Evolutionary conservation across 805 yeast genomes (phyloP).

Genomic region (Candida ficus): DNA sequence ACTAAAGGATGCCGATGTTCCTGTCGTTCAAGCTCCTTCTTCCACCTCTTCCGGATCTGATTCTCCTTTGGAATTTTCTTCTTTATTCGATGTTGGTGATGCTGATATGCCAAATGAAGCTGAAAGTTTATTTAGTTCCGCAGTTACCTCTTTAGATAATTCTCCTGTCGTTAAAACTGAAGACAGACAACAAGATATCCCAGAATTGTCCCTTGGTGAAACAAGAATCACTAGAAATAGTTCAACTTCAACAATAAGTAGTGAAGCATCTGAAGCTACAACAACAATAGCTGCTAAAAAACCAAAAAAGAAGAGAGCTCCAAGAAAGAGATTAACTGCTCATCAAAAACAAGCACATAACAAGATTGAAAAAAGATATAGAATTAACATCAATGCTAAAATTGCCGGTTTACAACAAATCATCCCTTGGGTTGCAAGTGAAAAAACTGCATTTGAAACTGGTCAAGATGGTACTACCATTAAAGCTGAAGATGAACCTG

Average conservation of each 20-base stretch:
- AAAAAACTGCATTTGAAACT: conserved; percentile 57
- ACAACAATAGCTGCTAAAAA: conserved; percentile 14
- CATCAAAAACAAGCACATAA: conserved; percentile 69
- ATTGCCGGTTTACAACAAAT: conserved; percentile 62
- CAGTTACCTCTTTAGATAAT: conserved; percentile 23
- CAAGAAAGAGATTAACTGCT: conserved; percentile 49
- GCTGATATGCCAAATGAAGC: conserved; percentile 8
- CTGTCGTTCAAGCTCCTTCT: conserved; percentile 11
- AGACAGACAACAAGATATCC: conserved; percentile 11
- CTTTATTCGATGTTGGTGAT: conserved; percentile 19
- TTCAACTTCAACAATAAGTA: conserved; percentile 12
- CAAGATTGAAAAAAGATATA: conserved; percentile 64
- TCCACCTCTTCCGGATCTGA: conserved; percentile 6
- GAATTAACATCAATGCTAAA: conserved; percentile 67
- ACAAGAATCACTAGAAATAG: conserved; percentile 9
- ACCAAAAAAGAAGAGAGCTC: conserved; percentile 41
- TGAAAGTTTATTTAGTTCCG: conserved; percentile 20
- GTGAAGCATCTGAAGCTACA: conserved; percentile 2
- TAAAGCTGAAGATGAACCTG: conserved; percentile 10
- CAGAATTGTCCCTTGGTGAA: conserved; percentile 8
- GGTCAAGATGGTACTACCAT: conserved; percentile 16
- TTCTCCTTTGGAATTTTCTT: conserved; percentile 25
- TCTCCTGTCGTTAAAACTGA: conserved; percentile 28
- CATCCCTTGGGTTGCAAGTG: conserved; percentile 63
- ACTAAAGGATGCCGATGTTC: conserved; percentile 12